Base-by-base conservation (phyloP, 139 green algal species). In the Picochlorum sp. region DNA sequence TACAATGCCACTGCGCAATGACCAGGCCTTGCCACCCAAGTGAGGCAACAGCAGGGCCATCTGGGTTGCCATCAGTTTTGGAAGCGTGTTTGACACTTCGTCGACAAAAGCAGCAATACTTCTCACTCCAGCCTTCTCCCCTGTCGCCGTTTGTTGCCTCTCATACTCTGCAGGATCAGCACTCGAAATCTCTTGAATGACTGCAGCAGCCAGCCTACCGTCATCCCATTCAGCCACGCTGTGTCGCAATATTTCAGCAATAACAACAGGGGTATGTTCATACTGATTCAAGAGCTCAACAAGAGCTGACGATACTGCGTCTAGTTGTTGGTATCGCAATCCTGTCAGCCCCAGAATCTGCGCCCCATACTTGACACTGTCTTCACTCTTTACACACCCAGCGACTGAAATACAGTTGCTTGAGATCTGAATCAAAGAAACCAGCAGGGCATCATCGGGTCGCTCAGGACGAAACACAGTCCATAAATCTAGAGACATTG, bases 11-110 rank as follows among this genome's bases (percentile, higher is more conserved):
- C 37, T 78, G 26, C 85, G 67, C 57, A 94, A 60, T 16, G 71
- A 55, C 70, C 89, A 85, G 3, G 82, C 68, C 59, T 87, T 79
- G 22, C 81, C 76, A 13, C 83, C 75, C 31, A 93, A 53, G 65
- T 88, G 78, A 13, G 80, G 73, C 35, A 86, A 44, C 33, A 93
- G 68, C 53, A 83, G 52, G 33, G 57, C 53, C 28, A 86, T 67
- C 37, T 78, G 66, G 9, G 35, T 49, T 3, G 57, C 61, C 50
- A 85, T 55, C 3, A 74, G 39, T 20, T 52, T 29, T 7, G 68
- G 68, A 41, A 76, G 68, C 52, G 53, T 59, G 8, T 65, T 47
- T 2, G 81, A 79, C 43, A 90, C 66, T 33, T 75, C 59, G 13
- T 49, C 63, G 4, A 95, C 41, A 45, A 94, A 79, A 6, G 65